Evolutionary conservation across 805 yeast genomes (phyloP), one percentile per base, ranked within the genome.

Genomic region (Candida mattraensis): DNA sequence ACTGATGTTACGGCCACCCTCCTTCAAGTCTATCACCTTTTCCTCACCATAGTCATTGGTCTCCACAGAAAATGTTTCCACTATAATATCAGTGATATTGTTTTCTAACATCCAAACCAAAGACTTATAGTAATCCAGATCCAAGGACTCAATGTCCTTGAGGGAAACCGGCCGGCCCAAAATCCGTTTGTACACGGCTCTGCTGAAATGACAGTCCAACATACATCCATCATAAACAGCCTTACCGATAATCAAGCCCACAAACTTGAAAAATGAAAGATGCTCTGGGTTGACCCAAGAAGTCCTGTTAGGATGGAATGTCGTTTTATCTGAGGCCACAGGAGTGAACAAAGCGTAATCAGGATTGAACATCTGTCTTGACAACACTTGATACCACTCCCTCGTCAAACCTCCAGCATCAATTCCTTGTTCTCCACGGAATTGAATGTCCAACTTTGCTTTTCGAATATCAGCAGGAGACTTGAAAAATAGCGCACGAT

Each of bases 381-480:
- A 80, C 30, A 93, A 63, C 5, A 89, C 95, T 57, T 89, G 97
- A 54, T 83, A 89, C 99, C 99, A 93, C 59, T 93, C 99, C 53
- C 99, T 72, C 0, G 97, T 86, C 11, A 93, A 81, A 25, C 99
- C 99, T 48, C 99, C 99, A 3, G 96, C 99, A 69, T 93, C 99
- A 31, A 93, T 86, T 48, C 98, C 99, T 36, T 83, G 83, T 60
- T 93, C 99, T 1, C 95, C 96, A 44, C 80, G 80, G 66, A 93
- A 93, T n/a, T 74, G 73, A 26, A 93, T 78, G 33, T 83, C 89
- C 48, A 93, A 64, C 47, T 80, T 82, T 2, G 89, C 73, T 31
- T 77, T 70, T 48, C 80, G 76, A 53, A 88, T 77, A 37, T 83
- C 91, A 7, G 79, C 85, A 20, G 78, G 76, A 0, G 84, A 65